A percentile compares a stretch with the other conserved stretches of the same genome.
phyloP scores from a whole-genome alignment of 2,329 filamentous ascomycete species.

The Colletotrichum aenigma region DNA sequence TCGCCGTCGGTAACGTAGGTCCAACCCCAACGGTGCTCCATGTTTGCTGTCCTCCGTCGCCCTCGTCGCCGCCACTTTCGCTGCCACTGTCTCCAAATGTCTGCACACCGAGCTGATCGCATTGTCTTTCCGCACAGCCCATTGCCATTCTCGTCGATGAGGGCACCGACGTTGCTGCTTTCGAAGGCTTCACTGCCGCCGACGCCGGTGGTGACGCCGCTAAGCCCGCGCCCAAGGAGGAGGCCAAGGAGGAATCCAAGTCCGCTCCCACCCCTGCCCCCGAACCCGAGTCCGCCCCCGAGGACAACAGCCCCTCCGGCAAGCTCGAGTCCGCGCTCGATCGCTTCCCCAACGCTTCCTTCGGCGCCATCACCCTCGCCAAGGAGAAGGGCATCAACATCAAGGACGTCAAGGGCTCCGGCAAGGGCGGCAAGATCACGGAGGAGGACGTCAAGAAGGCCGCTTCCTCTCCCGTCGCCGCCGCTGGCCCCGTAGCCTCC shows the following conservation, averaged over 20 bases:
- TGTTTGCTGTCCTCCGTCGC: neutral
- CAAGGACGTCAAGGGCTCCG: slow-evolving; percentile 82
- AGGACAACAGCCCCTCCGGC: slow-evolving; percentile 67
- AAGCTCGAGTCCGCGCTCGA: slow-evolving; percentile 84
- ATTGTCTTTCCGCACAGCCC: slow-evolving; percentile 62
- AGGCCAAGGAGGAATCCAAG: slow-evolving; percentile 67
- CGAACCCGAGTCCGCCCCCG: slow-evolving; percentile 52
- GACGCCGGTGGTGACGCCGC: slow-evolving; percentile 86
- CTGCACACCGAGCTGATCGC: neutral
- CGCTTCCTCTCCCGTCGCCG: slow-evolving; percentile 59
- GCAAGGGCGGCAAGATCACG: slow-evolving; percentile 84
- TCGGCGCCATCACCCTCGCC: slow-evolving; percentile 80
- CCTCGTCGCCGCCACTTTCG: neutral
- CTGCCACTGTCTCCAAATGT: slow-evolving; percentile 16
- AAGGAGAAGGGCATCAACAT: slow-evolving; percentile 83
- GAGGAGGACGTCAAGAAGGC: slow-evolving; percentile 93
- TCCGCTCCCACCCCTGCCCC: slow-evolving; percentile 60
- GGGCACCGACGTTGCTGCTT: slow-evolving; percentile 83
- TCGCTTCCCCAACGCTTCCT: slow-evolving; percentile 75
- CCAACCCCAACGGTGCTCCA: neutral
- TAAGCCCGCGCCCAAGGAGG: slow-evolving; percentile 67
- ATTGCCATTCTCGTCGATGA: slow-evolving; percentile 96
- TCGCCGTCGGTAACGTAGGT: slow-evolving; percentile 92
- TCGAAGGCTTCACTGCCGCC: slow-evolving; percentile 84
- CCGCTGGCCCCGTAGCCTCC: slow-evolving; percentile 55